Conservation (phyloP, 257 asterid species). For the Linderniella brevidens region DNA sequence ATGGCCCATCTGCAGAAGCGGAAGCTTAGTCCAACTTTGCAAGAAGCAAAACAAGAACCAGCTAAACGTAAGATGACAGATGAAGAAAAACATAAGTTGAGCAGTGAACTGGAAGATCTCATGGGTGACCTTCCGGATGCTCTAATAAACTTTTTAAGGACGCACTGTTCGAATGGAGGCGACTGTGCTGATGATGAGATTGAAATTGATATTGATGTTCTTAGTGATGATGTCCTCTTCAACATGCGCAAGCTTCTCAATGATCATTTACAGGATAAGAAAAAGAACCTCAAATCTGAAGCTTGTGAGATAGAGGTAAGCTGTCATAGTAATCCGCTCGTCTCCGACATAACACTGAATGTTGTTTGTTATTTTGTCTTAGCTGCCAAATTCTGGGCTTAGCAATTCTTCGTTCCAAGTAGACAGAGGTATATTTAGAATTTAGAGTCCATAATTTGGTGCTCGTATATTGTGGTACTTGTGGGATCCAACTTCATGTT, state of each 20-base stretch:
- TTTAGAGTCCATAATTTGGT: neutral
- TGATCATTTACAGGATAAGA: constrained; percentile 37
- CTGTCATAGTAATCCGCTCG: neutral
- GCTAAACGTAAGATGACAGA: constrained; percentile 33
- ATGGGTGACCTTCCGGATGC: constrained; percentile 43
- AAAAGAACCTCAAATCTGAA: constrained; percentile 33
- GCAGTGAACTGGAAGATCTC: constrained; percentile 38
- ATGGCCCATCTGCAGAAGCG: constrained; percentile 37
- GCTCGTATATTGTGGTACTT: neutral
- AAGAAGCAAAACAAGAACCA: constrained; percentile 25
- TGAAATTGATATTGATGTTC: constrained; percentile 66
- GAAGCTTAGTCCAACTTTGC: constrained; percentile 35
- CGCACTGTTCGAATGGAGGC: constrained; percentile 33
- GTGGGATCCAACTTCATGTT: neutral
- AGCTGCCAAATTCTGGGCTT: constrained; percentile 75
- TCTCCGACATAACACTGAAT: neutral
- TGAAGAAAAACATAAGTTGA: constrained; percentile 45
- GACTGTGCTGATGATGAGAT: constrained; percentile 54
- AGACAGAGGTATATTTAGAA: constrained; percentile 38
- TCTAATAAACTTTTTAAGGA: constrained; percentile 40
- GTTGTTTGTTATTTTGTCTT: constrained; percentile 18
- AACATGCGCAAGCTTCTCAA: constrained; percentile 49
- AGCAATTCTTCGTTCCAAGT: constrained; percentile 80
- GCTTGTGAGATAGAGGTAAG: constrained; percentile 79
- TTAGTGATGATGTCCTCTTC: constrained; percentile 43